Evolutionary conservation across 2,329 filamentous ascomycete species (phyloP), one percentile per base, ranked within the genome.

Genomic region (Chrysosporium queenslandicum): DNA sequence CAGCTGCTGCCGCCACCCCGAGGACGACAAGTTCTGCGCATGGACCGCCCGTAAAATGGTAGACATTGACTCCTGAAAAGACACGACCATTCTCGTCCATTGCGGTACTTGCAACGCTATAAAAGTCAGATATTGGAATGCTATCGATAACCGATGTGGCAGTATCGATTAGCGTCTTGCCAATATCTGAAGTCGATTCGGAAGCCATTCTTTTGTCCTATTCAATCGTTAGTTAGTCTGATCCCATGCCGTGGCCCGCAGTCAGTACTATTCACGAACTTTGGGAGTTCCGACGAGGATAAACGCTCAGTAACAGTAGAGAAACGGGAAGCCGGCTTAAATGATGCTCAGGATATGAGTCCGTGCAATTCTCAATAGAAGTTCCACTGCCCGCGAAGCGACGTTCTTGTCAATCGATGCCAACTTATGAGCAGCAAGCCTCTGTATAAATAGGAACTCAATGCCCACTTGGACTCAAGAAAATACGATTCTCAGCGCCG

Each of bases 11-110:
- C 1, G 61, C 63, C 16, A 54, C 55, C 5, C 63, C 63, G 20
- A 65, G 53, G 9, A 60, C 59, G 16, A 64, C 63, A 9, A 64
- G 58, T 39, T 64, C 61, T 8, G 63, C 63, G 52, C 62, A 65
- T 18, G 62, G 63, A 1, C 63, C 61, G n/a, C 62, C 61, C 0
- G 58, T 64, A 57, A 62, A 62, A 47, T 63, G 62, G 41, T 59
- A 61, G 39, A 61, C 61, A 27, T 64, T 62, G 43, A 61, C 59
- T 12, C 59, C 62, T 1, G 58, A 59, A 55, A 60, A 63, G 40
- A 61, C 52, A 9, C 57, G 58, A 11, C 58, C 60, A 20, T 60
- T 55, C 11, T 51, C 42, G 14, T 56, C 47, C 8, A 58, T 50
- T 3, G 56, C 57, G 16, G 61, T 50, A 41, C 58, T 59, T 46